Base-by-base conservation (phyloP, 805 yeast species). In the Barnettozyma botsteinii region DNA sequence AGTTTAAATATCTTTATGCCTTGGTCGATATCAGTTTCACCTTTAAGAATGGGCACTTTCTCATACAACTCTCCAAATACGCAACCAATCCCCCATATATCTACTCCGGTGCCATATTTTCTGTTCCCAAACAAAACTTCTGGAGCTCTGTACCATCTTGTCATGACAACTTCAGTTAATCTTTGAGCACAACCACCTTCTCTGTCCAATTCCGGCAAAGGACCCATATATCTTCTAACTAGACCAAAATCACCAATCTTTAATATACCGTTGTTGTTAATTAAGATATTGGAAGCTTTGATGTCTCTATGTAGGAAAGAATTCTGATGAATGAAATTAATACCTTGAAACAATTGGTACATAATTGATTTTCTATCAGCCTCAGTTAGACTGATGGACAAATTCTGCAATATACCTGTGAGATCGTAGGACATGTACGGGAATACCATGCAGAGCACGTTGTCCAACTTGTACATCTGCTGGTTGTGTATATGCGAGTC, bases 141-240 rank as follows among this genome's bases (percentile, higher is more conserved):
- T 0, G 98, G 98, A 1, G 98, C 95, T 43, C 98, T 70, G 61
- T 94, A 93, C 98, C 98, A 93, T 48, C 98, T 65, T 0, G 98
- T 93, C 28, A 93, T 98, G 3, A 93, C 98, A 40, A 76, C 70
- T n/a, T 75, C 71, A 0, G 85, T 79, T 48, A 77, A 73, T 24
- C 65, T 55, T 53, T 60, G 43, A 0, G 66, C 65, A 1, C 77
- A 73, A 20, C 75, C 74, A 32, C 72, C 70, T 1, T 66, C 67
- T 25, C 45, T 55, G 4, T 69, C 71, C 4, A 63, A 46, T 12
- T 65, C 66, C 2, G 94, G 94, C 1, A 70, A 65, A 4, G 65
- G 59, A 2, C 88, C 94, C 41, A 70, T 73, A 57, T 78, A 85
- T 15, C 70, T 59, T 47, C 98, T 70, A 2, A 98, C 98, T 27